Conservation (phyloP, 352 stramenopile genomes). For the Globisporangium uncinulatum region DNA sequence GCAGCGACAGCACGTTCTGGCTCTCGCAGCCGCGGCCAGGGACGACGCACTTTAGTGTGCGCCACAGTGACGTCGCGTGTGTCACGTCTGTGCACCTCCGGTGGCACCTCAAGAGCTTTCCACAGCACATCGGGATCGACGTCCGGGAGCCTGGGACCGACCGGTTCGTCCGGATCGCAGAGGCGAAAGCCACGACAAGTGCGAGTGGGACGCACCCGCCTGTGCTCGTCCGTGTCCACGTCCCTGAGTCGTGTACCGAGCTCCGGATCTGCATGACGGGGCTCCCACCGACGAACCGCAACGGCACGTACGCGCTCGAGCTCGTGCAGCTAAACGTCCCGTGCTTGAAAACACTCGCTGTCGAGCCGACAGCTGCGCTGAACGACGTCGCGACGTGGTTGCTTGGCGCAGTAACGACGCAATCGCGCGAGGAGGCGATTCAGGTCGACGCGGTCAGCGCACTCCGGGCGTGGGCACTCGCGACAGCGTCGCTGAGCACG, state of each 20-base stretch:
- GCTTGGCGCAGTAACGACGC: slow-evolving; percentile 31
- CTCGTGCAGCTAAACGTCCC: slow-evolving; percentile 56
- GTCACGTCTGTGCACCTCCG: slow-evolving; percentile 60
- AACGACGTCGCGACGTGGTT: slow-evolving; percentile 64
- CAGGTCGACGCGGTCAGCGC: slow-evolving; percentile 55
- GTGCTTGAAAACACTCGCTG: slow-evolving; percentile 47
- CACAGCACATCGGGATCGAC: slow-evolving; percentile 50
- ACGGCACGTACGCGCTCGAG: slow-evolving; percentile 62
- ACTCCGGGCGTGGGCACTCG: slow-evolving; percentile 65
- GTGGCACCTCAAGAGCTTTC: slow-evolving; percentile 67
- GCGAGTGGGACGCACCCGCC: slow-evolving; percentile 8
- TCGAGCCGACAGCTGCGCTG: slow-evolving; percentile 50
- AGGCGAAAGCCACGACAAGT: slow-evolving; percentile 17
- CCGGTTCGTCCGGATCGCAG: slow-evolving; percentile 33
- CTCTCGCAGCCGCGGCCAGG: slow-evolving; percentile 60
- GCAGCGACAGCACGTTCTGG: slow-evolving; percentile 59
- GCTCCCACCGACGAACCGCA: slow-evolving; percentile 57
- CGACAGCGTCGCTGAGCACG: slow-evolving; percentile 67
- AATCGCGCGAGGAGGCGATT: slow-evolving; percentile 37
- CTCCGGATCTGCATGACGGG: slow-evolving; percentile 63
- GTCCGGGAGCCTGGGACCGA: slow-evolving; percentile 34
- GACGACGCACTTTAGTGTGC: slow-evolving; percentile 44
- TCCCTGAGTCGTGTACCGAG: slow-evolving; percentile 39
- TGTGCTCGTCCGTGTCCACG: slow-evolving; percentile 31
- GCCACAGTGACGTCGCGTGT: slow-evolving; percentile 24